Conservation (phyloP, 768 basidiomycete genomes). For the Phaffia australis region DNA sequence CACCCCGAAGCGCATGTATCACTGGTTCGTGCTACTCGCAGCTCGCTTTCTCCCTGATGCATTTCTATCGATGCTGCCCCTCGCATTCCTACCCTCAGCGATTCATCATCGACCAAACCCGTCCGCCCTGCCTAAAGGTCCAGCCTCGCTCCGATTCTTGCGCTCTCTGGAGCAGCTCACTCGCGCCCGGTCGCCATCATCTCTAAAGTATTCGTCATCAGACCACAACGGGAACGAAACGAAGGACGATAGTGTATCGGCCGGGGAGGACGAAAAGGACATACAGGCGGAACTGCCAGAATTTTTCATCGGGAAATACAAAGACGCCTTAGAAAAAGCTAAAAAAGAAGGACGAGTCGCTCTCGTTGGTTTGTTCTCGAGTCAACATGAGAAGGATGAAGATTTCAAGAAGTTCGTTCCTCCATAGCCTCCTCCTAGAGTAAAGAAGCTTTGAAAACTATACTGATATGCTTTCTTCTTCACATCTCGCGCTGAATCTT, state of each 20-base stretch:
- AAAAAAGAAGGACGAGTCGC: constrained; percentile 62
- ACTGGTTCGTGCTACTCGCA: not conserved
- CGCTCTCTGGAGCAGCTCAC: constrained; percentile 18
- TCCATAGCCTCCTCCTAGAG: not conserved
- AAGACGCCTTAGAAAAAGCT: constrained; percentile 59
- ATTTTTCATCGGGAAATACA: constrained; percentile 70
- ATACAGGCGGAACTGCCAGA: constrained; percentile 49
- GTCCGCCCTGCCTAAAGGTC: not conserved
- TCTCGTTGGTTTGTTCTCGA: constrained; percentile 70
- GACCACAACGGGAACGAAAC: constrained; percentile 30
- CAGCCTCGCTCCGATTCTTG: constrained; percentile 13
- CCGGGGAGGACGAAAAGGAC: constrained; percentile 29
- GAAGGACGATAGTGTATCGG: not conserved
- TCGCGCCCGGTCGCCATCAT: constrained; percentile 20
- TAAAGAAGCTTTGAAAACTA: not conserved
- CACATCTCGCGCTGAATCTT: not conserved
- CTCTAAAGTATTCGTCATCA: constrained; percentile 29
- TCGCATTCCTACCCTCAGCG: not conserved
- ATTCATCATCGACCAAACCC: not conserved
- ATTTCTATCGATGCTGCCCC: constrained; percentile 9
- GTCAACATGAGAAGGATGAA: constrained; percentile 78
- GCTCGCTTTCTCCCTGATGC: constrained; percentile 16
- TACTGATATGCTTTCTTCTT: not conserved
- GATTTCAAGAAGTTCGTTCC: constrained; percentile 66
- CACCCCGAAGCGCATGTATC: not conserved